phyloP scores from a whole-genome alignment of 2,329 filamentous ascomycete genomes.

The Phialemoniopsis sp. region DNA sequence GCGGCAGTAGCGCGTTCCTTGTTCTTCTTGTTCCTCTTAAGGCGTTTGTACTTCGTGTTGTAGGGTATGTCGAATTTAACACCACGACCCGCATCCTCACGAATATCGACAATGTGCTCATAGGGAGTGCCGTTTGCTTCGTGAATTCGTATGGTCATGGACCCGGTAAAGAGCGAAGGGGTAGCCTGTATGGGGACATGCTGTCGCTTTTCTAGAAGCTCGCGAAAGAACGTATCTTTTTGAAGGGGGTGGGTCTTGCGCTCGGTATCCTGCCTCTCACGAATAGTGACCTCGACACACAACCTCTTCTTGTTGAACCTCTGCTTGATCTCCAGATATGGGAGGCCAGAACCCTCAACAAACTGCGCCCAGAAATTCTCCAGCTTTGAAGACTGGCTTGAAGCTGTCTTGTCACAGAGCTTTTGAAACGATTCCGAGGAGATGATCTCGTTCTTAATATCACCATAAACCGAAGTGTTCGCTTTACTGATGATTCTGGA shows the following conservation, averaged over 20 bases:
- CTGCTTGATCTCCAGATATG: constrained; percentile 79
- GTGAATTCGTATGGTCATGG: constrained; percentile 97
- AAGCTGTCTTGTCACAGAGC: constrained; percentile 82
- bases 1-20: constrained; percentile 70
- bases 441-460: constrained; percentile 66
- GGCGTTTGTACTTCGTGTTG: constrained; percentile 97
- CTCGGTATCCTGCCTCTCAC: constrained; percentile 60
- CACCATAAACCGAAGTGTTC: constrained; percentile 40
- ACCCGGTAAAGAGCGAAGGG: constrained; percentile 71
- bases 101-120: constrained; percentile 95
- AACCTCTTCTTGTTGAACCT: constrained; percentile 97
- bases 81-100: constrained; percentile 68
- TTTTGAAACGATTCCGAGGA: constrained; percentile 73
- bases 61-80: constrained; percentile 92
- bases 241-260: constrained; percentile 55
- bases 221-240: constrained; percentile 74
- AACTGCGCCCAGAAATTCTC: constrained; percentile 94
- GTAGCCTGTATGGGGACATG: constrained; percentile 65
- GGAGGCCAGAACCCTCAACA: constrained; percentile 85
- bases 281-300: constrained; percentile 84
- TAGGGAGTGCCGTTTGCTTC: constrained; percentile 98
- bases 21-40: constrained; percentile 82
- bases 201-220: constrained; percentile 74
- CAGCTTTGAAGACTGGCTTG: constrained; percentile 60
- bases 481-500: constrained; percentile 82